Percentiles rank a stretch among this genome's conserved stretches.
phyloP scores from a whole-genome alignment of 176 grass and related monocot species.

The Bonia amplexicaulis region DNA sequence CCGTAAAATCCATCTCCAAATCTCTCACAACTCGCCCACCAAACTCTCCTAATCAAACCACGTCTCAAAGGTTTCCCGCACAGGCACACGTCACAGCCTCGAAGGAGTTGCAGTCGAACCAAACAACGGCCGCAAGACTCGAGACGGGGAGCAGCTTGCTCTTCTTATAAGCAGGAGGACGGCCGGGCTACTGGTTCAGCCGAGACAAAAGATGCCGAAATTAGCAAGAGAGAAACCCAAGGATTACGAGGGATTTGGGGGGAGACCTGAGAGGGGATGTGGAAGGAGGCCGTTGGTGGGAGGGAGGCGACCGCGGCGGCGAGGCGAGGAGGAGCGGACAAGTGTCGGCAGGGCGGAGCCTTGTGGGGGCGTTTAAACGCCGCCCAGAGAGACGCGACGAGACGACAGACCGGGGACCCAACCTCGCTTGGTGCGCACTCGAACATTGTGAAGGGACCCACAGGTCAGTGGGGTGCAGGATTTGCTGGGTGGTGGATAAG shows the following conservation, averaged over 20 bases:
- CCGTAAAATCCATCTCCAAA: slow-evolving; percentile 59
- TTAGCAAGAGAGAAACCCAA: background rate
- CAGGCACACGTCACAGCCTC: too few relatives aligned
- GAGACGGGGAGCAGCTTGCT: background rate
- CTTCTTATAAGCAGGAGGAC: background rate
- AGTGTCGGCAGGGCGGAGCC: slow-evolving; percentile 50
- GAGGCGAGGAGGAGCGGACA: slow-evolving; percentile 22
- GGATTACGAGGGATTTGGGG: background rate
- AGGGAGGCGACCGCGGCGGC: background rate
- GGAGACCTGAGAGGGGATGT: slow-evolving; percentile 6
- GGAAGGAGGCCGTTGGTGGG: slow-evolving; percentile 24
- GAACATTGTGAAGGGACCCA: background rate
- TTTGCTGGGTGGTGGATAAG: background rate
- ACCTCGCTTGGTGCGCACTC: slow-evolving; percentile 30
- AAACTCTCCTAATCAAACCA: too few relatives aligned
- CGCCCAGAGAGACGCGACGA: background rate
- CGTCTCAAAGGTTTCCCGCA: too few relatives aligned
- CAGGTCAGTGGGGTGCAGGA: rapidly evolving
- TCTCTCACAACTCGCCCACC: too few relatives aligned
- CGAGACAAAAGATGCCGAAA: background rate
- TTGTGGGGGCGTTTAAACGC: slow-evolving; percentile 36
- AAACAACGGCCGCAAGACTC: background rate
- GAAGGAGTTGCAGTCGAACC: too few relatives aligned
- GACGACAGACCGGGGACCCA: background rate
- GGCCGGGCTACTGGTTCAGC: background rate